phyloP scores from a whole-genome alignment of 495 filamentous ascomycete species.

The Aspergillus asperescens region DNA sequence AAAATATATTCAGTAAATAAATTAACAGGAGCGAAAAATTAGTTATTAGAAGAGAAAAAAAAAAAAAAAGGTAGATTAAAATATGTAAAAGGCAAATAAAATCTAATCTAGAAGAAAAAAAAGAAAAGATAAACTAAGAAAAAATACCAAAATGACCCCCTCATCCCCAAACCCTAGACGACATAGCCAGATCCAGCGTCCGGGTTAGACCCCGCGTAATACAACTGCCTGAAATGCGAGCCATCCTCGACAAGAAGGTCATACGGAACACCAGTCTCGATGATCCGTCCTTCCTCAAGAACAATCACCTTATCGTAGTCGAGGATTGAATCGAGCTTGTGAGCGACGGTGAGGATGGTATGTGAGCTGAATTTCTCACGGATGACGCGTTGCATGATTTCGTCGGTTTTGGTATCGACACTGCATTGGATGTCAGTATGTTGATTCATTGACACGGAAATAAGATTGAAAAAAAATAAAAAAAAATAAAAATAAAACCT shows the following conservation, averaged over 20 bases:
- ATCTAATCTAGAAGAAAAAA: no score
- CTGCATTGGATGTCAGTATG: constrained; percentile 19
- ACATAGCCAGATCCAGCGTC: no score
- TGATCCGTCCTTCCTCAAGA: constrained; percentile 41
- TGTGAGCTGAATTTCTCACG: constrained; percentile 51
- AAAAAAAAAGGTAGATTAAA: no score
- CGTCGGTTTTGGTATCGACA: constrained; percentile 53
- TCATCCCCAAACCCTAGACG: no score
- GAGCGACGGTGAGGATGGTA: constrained; percentile 59
- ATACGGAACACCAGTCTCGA: constrained; percentile 43
- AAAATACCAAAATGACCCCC: no score
- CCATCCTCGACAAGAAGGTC: constrained; percentile 25
- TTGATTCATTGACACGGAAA: no score
- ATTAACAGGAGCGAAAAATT: no score
- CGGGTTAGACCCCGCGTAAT: constrained; percentile 18
- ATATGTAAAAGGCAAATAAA: no score
- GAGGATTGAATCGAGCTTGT: constrained; percentile 55
- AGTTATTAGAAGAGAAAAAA: no score
- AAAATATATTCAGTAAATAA: no score
- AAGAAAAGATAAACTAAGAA: no score
- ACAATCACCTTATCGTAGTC: constrained; percentile 50
- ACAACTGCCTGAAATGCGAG: constrained; percentile 32
- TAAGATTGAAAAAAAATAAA: no score
- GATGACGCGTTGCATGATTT: constrained; percentile 54
- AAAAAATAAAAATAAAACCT: constrained; percentile 13